phyloP scores from a whole-genome alignment of 2,329 filamentous ascomycete species.

The Madurella fahalii region DNA sequence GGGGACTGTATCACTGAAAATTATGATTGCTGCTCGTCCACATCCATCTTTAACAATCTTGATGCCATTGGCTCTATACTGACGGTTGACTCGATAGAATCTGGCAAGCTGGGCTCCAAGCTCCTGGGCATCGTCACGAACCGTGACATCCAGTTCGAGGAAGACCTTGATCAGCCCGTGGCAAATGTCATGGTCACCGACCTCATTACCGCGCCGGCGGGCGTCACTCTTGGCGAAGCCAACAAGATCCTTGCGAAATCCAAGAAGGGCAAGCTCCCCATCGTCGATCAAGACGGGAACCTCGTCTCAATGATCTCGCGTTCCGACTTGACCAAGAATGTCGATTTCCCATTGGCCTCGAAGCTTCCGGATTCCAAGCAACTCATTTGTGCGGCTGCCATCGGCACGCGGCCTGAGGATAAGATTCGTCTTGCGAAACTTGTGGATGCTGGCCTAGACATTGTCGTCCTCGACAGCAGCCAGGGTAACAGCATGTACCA shows the following conservation, averaged over 20 bases:
- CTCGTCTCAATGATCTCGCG: constrained; percentile 88
- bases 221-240: constrained; percentile 80
- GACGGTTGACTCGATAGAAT: constrained; percentile 57
- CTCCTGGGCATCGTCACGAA: constrained; percentile 96
- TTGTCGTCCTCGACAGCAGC: constrained; percentile 92
- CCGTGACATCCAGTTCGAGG: constrained; percentile 96
- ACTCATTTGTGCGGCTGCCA: constrained; percentile 89
- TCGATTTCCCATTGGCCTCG: constrained; percentile 92
- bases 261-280: constrained; percentile 97
- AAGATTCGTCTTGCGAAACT: constrained; percentile 81
- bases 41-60: constrained; percentile 27
- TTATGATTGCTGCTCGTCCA: constrained; percentile 38
- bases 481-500: constrained; percentile 99
- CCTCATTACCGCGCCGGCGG: constrained; percentile 79
- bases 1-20: constrained; percentile 61
- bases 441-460: constrained; percentile 90
- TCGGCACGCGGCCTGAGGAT: constrained; percentile 92
- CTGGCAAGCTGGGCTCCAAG: constrained; percentile 89
- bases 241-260: constrained; percentile 91
- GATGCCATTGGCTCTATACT: constrained; percentile 29
- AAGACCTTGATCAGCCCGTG: constrained; percentile 66
- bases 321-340: constrained; percentile 97
- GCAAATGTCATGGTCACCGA: constrained; percentile 94
- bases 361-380: constrained; percentile 98
- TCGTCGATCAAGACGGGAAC: constrained; percentile 79